phyloP scores from a whole-genome alignment of 2,329 filamentous ascomycete genomes.

The Colletotrichum sp. region DNA sequence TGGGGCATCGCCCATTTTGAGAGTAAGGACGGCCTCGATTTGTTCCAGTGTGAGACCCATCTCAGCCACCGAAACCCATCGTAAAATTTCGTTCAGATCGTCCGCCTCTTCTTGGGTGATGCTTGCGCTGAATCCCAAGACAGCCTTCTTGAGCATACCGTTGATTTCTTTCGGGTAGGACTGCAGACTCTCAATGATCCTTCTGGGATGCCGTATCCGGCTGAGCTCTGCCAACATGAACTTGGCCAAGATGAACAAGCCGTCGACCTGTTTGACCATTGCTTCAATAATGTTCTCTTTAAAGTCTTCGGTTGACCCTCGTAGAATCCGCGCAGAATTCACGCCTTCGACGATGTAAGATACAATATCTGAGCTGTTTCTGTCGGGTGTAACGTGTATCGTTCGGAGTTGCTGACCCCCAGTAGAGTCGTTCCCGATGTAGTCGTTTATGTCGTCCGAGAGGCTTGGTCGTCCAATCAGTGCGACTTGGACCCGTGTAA shows the following conservation, averaged over 20 bases:
- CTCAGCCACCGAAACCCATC: conserved; percentile 50
- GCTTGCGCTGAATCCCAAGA: conserved; percentile 43
- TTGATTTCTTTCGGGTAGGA: conserved; percentile 49
- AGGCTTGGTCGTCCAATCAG: conserved; percentile 48
- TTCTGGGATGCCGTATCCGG: conserved; percentile 47
- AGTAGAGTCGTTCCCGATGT: conserved; percentile 24
- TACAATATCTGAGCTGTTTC: conserved; percentile 46
- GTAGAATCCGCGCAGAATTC: conserved; percentile 40
- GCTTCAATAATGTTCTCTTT: conserved; percentile 41
- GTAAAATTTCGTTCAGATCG: conserved; percentile 51
- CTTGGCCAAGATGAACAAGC: conserved; percentile 54
- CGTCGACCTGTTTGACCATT: conserved; percentile 47
- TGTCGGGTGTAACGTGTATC: conserved; percentile 46
- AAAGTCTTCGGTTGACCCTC: conserved; percentile 34
- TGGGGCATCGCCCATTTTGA: conserved; percentile 45
- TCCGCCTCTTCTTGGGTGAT: conserved; percentile 42
- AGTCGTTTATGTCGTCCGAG: conserved; percentile 44
- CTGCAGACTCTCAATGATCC: conserved; percentile 47
- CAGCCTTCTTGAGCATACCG: conserved; percentile 45
- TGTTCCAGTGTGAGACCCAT: conserved; percentile 47
- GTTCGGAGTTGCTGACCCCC: conserved; percentile 37
- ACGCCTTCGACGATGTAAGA: conserved; percentile 47
- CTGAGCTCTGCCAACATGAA: conserved; percentile 56
- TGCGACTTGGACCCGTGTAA: conserved; percentile 38
- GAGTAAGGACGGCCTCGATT: conserved; percentile 46